Evolutionary conservation across 225 moss, liverwort and hornwort genomes (phyloP).

Genomic region (Pseudisothecium myosuroides): DNA sequence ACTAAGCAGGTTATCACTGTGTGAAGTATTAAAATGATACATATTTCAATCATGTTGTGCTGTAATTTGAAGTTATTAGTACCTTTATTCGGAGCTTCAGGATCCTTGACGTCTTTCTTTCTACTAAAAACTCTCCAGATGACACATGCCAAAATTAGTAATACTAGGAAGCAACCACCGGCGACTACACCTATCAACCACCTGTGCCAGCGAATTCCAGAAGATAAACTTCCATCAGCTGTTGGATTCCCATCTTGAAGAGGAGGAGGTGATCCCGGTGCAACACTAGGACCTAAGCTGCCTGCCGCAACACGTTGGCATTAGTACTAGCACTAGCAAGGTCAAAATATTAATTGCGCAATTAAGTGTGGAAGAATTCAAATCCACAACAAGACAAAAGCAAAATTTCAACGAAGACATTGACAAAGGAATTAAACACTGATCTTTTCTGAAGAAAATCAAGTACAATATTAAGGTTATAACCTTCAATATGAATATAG

Average conservation of each 20-base stretch:
- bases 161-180: conserved; percentile 35
- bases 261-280: conserved; percentile 19
- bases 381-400: neutral
- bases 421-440: neutral
- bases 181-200: conserved; percentile 68
- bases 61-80: neutral
- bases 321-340: neutral
- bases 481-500: neutral
- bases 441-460: neutral
- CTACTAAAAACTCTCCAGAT: conserved; percentile 42
- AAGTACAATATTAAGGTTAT: neutral
- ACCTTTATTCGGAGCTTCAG: conserved; percentile 62
- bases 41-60: neutral
- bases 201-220: conserved; percentile 29
- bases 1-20: neutral
- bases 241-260: conserved; percentile 18
- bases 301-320: conserved; percentile 18
- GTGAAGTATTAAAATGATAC: neutral
- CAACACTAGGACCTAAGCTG: conserved; percentile 10
- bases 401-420: neutral
- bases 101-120: conserved; percentile 31
- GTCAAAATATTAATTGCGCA: neutral
- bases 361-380: neutral
- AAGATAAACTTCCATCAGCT: conserved; percentile 13
- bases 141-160: conserved; percentile 37